Base-by-base conservation (phyloP, 371 early-diverging fungal species). In the Circinella umbellata region DNA sequence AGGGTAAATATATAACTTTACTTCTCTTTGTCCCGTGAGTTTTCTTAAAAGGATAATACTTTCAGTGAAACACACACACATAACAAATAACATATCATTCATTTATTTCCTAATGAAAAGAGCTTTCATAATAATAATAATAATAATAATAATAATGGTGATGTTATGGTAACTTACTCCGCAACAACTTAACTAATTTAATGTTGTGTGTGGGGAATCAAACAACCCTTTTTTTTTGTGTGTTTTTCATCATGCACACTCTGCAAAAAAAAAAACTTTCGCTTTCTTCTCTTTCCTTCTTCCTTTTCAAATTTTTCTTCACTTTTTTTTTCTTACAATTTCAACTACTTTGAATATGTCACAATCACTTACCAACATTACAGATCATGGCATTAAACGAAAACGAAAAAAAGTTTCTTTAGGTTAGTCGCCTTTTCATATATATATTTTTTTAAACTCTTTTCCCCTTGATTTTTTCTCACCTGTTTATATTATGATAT, bases 391-490 rank as follows among this genome's bases (percentile, higher is more conserved):
- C 35, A 49, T 36, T 38, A 67, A 67, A 34, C 57, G 69, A 54
- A 69, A 69, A 34, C 63, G 63, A n/a, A 69, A 69, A 60, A 69
- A 69, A 63, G 69, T 69, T 13, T 63, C 69, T 13, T 39, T 63
- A 27, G 69, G 69, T 69, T 36, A 38, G n/a, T 27, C 34, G 27
- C 65, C 7, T 64, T n/a, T 64, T 27, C 34, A 35, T 27, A 9
- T 27, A 7, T 51, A n/a, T 15, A n/a, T n/a, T 13, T 15, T 51
- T 51, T n/a, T 5, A 5, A 5, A 5, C 1, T n/a, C 7, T 51
- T 51, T 51, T 51, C 15, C 14, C 15, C 8, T n/a, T n/a, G 27
- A 27, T 14, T 51, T n/a, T 51, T 51, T 51, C n/a, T 14, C 51
- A 17, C 4, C 51, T 17, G 51, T n/a, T 17, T 4, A 13, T 13